Percentiles rank a stretch among this genome's conserved stretches.
Conservation (phyloP, 257 asterid species). For the Solanum piurae region DNA sequence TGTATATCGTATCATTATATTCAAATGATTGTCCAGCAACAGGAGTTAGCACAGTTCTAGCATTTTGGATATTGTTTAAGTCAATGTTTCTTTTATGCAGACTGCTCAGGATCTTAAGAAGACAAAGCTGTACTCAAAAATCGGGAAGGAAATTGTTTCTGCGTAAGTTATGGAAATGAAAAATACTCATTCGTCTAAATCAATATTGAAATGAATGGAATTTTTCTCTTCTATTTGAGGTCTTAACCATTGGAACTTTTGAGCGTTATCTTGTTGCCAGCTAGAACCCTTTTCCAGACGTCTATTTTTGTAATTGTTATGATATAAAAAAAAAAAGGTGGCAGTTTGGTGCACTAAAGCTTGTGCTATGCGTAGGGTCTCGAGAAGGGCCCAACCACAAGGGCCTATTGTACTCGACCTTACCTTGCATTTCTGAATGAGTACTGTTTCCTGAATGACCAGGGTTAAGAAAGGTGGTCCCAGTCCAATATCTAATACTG, state of each 20-base stretch:
- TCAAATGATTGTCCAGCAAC: neutral
- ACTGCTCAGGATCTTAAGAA: slow-evolving; percentile 78
- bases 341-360: neutral
- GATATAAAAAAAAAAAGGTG: neutral
- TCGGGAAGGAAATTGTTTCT: slow-evolving; percentile 89
- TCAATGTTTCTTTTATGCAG: slow-evolving; percentile 29
- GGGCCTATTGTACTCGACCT: neutral
- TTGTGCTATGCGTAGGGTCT: neutral
- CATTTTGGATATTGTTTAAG: neutral
- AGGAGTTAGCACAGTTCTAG: neutral
- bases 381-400: neutral
- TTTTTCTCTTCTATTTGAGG: neutral
- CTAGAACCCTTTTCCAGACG: neutral
- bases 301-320: neutral
- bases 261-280: neutral
- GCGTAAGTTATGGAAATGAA: slow-evolving; percentile 47
- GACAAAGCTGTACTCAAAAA: slow-evolving; percentile 58
- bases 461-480: slow-evolving; percentile 91
- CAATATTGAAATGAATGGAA: neutral
- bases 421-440: neutral
- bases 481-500: slow-evolving; percentile 59
- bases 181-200: neutral
- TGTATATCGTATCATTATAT: neutral
- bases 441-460: slow-evolving; percentile 5
- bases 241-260: neutral